A percentile compares a stretch with the other conserved stretches of the same genome.
phyloP scores from a whole-genome alignment of 495 filamentous ascomycete species.

The Melanomma pulvis-pyrius region DNA sequence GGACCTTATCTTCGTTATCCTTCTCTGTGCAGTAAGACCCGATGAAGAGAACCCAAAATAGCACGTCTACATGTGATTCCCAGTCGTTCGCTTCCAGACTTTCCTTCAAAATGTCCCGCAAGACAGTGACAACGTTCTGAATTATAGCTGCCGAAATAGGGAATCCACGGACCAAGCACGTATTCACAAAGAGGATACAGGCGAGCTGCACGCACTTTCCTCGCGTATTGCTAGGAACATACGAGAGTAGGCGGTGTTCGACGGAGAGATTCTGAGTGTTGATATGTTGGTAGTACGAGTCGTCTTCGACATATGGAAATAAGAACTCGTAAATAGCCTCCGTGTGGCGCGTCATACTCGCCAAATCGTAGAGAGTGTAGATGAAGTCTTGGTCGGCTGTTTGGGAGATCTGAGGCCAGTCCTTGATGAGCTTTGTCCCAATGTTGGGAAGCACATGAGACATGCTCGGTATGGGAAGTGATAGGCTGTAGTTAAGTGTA shows the following conservation, averaged over 20 bases:
- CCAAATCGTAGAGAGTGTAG: background rate
- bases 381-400: background rate
- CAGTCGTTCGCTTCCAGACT: background rate
- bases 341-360: constrained; percentile 5
- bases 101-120: background rate
- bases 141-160: background rate
- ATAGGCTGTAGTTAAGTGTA: background rate
- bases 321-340: background rate
- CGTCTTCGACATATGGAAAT: background rate
- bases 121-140: background rate
- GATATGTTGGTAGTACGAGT: constrained; percentile 7
- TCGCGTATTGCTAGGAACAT: background rate
- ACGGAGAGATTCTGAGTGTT: constrained; percentile 1
- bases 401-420: background rate
- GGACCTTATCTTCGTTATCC: background rate
- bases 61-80: background rate
- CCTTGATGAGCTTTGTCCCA: background rate
- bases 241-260: constrained; percentile 10
- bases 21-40: background rate
- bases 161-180: background rate
- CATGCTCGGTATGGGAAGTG: background rate
- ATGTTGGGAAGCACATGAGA: background rate
- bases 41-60: constrained; percentile 6
- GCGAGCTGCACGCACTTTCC: background rate
- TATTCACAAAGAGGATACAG: constrained; percentile 6